Evolutionary conservation across 1,284 basidiomycete species (phyloP), one percentile per base, ranked within the genome.

Genomic region (Cryptococcus sp.): DNA sequence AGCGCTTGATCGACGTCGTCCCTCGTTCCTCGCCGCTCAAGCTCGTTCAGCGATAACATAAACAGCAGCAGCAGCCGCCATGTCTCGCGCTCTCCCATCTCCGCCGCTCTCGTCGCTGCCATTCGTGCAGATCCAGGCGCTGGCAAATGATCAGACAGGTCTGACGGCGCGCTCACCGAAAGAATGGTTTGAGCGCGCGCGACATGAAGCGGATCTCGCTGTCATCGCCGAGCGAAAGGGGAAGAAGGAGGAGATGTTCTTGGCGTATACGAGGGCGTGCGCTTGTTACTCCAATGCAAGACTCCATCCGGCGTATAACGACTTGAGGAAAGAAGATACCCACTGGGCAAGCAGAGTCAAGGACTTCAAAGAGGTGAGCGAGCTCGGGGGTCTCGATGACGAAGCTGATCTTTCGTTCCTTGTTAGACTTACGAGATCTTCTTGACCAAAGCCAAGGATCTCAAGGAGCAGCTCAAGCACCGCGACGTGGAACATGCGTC

Each of bases 181-280:
- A 46, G 66, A 68, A 56, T 78, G 77, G 77, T 68, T 78, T 47
- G 68, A 72, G 38, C 57, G 66, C n/a, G 75, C 76, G 0, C 51
- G 57, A n/a, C 60, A 70, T 45, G 70, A 74, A 38, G 68, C 67
- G 0, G 72, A 77, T n/a, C 59, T 69, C 13, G 75, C 76, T 7
- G 58, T 70, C 23, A 41, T 71, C 10, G 76, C 76, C 17, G 75
- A 78, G 53, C 60, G 69, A 2, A 58, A 58, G 20, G 57, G 60
- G 1, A 66, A 62, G 52, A 68, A 69, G 53, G 70, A 76, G 42
- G 72, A 74, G 41, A 66, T 73, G 62, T 77, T 77, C 58, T 62
- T 77, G 41, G 68, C 67, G 2, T 79, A 75, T 56, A 61, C 69
- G 17, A 65, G 69, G 42, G 67, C 73, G 17, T 70, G 61, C 46